phyloP scores from a whole-genome alignment of 495 filamentous ascomycete species.

The Viridothelium virens region DNA sequence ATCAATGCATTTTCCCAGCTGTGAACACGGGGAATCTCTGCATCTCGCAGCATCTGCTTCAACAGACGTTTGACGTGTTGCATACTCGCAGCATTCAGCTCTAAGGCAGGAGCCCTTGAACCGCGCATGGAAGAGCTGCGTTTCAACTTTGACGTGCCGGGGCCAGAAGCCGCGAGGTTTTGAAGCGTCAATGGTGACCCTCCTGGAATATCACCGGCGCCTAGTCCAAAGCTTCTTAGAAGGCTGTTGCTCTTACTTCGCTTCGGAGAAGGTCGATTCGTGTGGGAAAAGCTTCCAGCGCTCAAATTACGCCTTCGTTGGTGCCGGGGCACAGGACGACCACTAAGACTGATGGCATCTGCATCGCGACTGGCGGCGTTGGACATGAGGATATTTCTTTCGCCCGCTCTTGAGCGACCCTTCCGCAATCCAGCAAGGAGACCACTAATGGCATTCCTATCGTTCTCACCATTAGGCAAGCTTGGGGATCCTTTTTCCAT shows the following conservation, averaged over 20 bases:
- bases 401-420: slow-evolving; percentile 60
- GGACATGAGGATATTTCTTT: slow-evolving; percentile 57
- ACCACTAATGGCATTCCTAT: slow-evolving; percentile 46
- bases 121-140: slow-evolving; percentile 83
- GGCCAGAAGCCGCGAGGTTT: slow-evolving; percentile 1
- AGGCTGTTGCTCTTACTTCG: slow-evolving; percentile 36
- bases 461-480: slow-evolving; percentile 43
- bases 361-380: slow-evolving; percentile 54
- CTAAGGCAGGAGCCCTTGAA: slow-evolving; percentile 60
- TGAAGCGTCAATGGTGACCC: slow-evolving; percentile 12
- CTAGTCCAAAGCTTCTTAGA: slow-evolving; percentile 27
- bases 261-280: slow-evolving; percentile 57
- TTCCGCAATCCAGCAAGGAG: slow-evolving; percentile 51
- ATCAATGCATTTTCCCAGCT: slow-evolving; percentile 89
- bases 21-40: slow-evolving; percentile 57
- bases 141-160: slow-evolving; percentile 53
- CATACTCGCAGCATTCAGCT: slow-evolving; percentile 78
- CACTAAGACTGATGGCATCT: slow-evolving; percentile 52
- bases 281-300: slow-evolving; percentile 46
- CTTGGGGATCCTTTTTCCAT: slow-evolving; percentile 43
- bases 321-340: slow-evolving; percentile 48
- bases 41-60: slow-evolving; percentile 72
- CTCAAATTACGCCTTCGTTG: slow-evolving; percentile 70
- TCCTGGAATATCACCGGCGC: slow-evolving; percentile 15
- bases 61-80: slow-evolving; percentile 81